Conservation (phyloP, 2,329 filamentous ascomycete genomes). For the Cadophora malorum region DNA sequence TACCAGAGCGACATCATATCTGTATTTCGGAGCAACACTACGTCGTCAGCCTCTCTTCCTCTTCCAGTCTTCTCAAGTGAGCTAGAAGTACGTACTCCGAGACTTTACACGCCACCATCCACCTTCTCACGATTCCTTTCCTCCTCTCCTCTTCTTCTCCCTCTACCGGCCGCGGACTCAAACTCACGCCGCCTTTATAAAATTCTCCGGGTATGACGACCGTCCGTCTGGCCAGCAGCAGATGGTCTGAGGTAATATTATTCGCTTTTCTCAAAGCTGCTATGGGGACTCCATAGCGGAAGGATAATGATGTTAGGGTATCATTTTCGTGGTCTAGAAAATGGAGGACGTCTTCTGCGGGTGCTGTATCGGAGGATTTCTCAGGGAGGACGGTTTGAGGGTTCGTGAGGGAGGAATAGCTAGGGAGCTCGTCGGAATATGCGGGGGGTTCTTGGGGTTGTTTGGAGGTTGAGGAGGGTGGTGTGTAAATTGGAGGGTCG, state of each 20-base stretch:
- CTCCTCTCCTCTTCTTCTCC: constrained; percentile 75
- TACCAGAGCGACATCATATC: constrained; percentile 73
- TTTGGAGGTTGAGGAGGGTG: constrained; percentile 36
- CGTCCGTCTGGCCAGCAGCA: constrained; percentile 72
- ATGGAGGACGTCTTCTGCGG: constrained; percentile 72
- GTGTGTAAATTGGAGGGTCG: constrained; percentile 71
- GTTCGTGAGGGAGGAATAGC: constrained; percentile 35
- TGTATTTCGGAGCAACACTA: constrained; percentile 46
- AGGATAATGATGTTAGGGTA: constrained; percentile 69
- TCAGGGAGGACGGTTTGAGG: constrained; percentile 27
- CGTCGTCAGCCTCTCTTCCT: constrained; percentile 39
- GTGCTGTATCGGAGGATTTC: constrained; percentile 37
- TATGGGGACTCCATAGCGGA: constrained; percentile 74
- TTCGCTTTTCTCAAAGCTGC: constrained; percentile 69
- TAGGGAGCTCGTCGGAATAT: constrained; percentile 46
- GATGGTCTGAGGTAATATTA: constrained; percentile 72
- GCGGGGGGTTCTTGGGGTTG: constrained; percentile 46
- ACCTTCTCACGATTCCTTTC: constrained; percentile 74
- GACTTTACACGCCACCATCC: constrained; percentile 82
- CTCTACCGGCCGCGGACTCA: constrained; percentile 74
- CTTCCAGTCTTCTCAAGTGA: not conserved
- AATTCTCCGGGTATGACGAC: constrained; percentile 74
- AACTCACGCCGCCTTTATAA: constrained; percentile 69
- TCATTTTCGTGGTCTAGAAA: constrained; percentile 76
- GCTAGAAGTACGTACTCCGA: constrained; percentile 62